Conservation (phyloP, 306 rosid species). For the Prunus mongolica region DNA sequence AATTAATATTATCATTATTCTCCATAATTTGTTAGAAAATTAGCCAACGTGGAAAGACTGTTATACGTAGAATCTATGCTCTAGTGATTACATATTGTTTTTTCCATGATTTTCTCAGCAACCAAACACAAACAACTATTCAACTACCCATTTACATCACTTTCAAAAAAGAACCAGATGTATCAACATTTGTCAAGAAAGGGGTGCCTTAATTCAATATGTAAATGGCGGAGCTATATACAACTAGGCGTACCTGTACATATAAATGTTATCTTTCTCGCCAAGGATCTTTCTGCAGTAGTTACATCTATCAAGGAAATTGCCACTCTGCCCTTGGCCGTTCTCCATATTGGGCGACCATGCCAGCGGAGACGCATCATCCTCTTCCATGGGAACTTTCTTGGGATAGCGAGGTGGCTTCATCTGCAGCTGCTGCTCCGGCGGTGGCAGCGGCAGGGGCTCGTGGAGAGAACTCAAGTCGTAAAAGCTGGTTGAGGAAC, state of each 20-base stretch:
- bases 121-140: neutral
- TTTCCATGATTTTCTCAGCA: neutral
- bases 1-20: neutral
- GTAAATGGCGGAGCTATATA: too few species aligned
- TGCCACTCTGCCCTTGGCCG: neutral
- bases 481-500: constrained; percentile 2
- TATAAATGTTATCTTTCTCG: constrained; percentile 1
- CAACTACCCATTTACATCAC: neutral
- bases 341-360: neutral
- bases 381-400: neutral
- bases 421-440: neutral
- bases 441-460: neutral
- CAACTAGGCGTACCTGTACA: constrained; percentile 3
- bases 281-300: neutral
- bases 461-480: neutral
- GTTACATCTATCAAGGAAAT: neutral
- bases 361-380: neutral
- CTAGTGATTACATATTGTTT: too few species aligned
- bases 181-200: neutral
- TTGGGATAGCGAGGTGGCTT: neutral
- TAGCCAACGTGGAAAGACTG: too few species aligned
- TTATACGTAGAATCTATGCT: too few species aligned
- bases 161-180: neutral
- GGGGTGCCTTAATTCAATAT: too few species aligned
- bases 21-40: neutral